Base-by-base conservation (phyloP, 2,329 filamentous ascomycete genomes). In the Hortaea werneckii region DNA sequence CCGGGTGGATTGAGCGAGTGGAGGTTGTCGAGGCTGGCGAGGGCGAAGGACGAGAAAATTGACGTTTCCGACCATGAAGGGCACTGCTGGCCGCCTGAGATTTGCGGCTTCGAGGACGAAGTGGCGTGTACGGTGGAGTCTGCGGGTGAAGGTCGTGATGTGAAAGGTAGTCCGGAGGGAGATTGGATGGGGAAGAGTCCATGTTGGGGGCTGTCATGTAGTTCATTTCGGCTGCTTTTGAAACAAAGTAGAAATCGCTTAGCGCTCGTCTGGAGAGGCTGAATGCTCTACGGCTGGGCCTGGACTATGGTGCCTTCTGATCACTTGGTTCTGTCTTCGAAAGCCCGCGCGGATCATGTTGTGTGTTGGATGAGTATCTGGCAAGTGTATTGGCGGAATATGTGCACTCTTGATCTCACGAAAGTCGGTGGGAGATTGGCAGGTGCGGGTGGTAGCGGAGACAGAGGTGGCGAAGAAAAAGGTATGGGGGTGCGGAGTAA, bases 271-370 rank as follows among this genome's bases (percentile, higher is more conserved):
- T 37, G 20, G 20, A 20, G 49, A 45, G 5, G 37, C 10, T 3
- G 40, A 42, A 45, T 46, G 47, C 30, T 28, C n/a, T 27, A 41
- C 44, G 42, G 50, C 47, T 42, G 49, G 42, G 50, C 51, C 47
- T 35, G 58, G 58, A 48, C 54, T 50, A 49, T 60, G 58, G 47
- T 58, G 53, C 50, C 56, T 51, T 52, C 59, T 60, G 50, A 61
- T 50, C 35, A 57, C 56, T 49, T 57, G 54, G 41, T 55, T 58
- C 37, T 54, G 49, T 49, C 51, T 44, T 42, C 50, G 57, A 39
- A 52, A 49, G 38, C 45, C 54, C 43, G 45, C 51, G 53, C 55
- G 50, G 52, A 55, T 54, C 60, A 62, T 62, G 43, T 56, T 62
- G 45, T 42, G n/a, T 12, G 32, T 9, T 35, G n/a, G 4, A 35